Evolutionary conservation across 148 eudicot genomes (phyloP), one percentile per base, ranked within the genome.

Genomic region (Silene conica): DNA sequence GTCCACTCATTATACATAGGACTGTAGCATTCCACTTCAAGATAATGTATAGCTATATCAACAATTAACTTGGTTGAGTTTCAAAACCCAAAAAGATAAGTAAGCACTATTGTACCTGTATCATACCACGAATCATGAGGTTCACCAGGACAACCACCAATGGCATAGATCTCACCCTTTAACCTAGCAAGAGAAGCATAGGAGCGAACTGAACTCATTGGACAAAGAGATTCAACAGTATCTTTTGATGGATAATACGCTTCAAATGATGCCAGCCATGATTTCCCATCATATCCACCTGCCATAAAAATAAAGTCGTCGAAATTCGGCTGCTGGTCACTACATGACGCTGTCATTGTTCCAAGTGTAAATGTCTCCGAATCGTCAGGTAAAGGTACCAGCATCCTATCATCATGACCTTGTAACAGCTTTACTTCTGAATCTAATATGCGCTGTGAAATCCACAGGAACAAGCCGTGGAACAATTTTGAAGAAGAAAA

Each of bases 221-320:
- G 86, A 72, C 69, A 79, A n/a, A 85, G 80, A 63, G 92, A 74
- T 80, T 73, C 76, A 20, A 83, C 77, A 71, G 78, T 54, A 83
- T 89, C 92, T 28, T 71, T 72, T 55, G 85, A 80, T 54, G 90
- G 92, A 67, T 83, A 87, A 73, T 86, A 92, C 55, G 83, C 75
- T 38, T 86, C 86, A 73, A 92, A 73, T 26, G 90, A 74, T 57
- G 90, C 81, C 73, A 86, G 74, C 87, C 86, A 89, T 20, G 82
- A 81, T 46, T 26, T 20, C 60, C 95, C 97, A 85, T 92, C 90
- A 79, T 74, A 88, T 55, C 97, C 97, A 70, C 97, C 95, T 58
- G 82, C 67, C 21, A 92, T 48, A 73, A 80, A 81, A 63, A 92
- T 88, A n/a, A 63, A 73, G 62, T 75, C 86, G 56, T 83, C 74